Evolutionary conservation across 805 yeast species (phyloP).

Genomic region (Cyberlindnera meyerae): DNA sequence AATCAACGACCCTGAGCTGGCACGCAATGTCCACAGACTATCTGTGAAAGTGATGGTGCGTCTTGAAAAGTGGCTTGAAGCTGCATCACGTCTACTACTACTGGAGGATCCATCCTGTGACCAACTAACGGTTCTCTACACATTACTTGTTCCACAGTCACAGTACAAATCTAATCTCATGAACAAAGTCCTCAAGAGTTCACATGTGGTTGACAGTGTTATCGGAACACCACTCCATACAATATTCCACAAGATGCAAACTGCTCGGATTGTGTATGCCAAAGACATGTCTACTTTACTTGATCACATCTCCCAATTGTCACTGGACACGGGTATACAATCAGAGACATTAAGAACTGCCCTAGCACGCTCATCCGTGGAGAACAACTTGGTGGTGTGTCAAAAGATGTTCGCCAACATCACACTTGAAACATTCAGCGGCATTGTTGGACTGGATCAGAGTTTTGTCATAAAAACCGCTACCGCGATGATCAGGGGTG

Average conservation of each 20-base stretch:
- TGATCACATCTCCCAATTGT: not conserved
- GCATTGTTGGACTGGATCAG: conserved; percentile 8
- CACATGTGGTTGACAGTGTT: conserved; percentile 3
- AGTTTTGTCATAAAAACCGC: conserved; percentile 7
- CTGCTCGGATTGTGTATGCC: conserved; percentile 13
- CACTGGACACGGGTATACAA: conserved; percentile 4
- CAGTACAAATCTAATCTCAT: conserved; percentile 12
- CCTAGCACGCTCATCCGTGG: too few relatives aligned
- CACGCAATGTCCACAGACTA: conserved; percentile 3
- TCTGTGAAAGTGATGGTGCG: conserved; percentile 17
- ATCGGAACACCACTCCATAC: conserved; percentile 7
- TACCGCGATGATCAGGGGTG: conserved; percentile 18
- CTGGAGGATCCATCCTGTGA: conserved; percentile 13
- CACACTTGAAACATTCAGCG: conserved; percentile 12
- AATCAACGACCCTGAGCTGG: conserved; percentile 1
- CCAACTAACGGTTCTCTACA: conserved; percentile 10
- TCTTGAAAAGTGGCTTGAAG: conserved; percentile 21
- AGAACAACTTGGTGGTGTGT: conserved; percentile 18
- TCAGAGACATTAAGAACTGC: too few relatives aligned
- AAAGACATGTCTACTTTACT: conserved; percentile 9
- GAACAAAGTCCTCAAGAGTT: conserved; percentile 8
- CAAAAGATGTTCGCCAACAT: conserved; percentile 14
- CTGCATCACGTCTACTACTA: conserved; percentile 13
- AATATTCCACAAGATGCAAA: conserved; percentile 15
- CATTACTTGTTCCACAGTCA: conserved; percentile 12